Evolutionary conservation across 2,329 filamentous ascomycete genomes (phyloP), one percentile per base, ranked within the genome.

Genomic region (Mycogone perniciosa): DNA sequence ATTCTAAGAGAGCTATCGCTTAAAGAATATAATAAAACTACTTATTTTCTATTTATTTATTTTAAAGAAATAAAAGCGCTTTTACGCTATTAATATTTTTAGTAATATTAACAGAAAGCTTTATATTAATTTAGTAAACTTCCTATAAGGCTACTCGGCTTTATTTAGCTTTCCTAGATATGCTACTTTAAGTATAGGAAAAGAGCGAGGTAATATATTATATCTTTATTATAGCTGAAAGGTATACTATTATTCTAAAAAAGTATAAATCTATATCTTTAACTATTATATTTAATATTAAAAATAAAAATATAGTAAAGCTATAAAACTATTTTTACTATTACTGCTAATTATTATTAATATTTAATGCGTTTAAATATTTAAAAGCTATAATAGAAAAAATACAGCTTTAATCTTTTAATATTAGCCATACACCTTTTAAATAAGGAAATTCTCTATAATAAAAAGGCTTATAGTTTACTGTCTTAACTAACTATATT

Each of bases 1-100:
- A 0, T 67, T 65, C 30, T 64, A 68, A n/a, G 64, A 68, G 47
- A 68, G 64, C 40, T 68, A 68, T 35, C 56, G 60, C 30, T 64
- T 55, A 4, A 59, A 60, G 2, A 33, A 37, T 10, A 33, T 54
- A 0, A 67, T 68, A 64, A 53, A 38, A 0, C 59, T 67, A 6
- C 51, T 67, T n/a, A n/a, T n/a, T n/a, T n/a, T n/a, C n/a, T n/a
- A n/a, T n/a, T n/a, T n/a, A n/a, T n/a, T n/a, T n/a, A n/a, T n/a
- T n/a, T n/a, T n/a, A n/a, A n/a, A n/a, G n/a, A n/a, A n/a, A n/a
- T n/a, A n/a, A n/a, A n/a, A n/a, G n/a, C n/a, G n/a, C n/a, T n/a
- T n/a, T n/a, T n/a, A n/a, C n/a, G n/a, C n/a, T n/a, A n/a, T n/a
- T n/a, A n/a, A n/a, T n/a, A n/a, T n/a, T n/a, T n/a, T n/a, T n/a